Base-by-base conservation (phyloP, 148 eudicot genomes). In the Chenopodium formosanum region DNA sequence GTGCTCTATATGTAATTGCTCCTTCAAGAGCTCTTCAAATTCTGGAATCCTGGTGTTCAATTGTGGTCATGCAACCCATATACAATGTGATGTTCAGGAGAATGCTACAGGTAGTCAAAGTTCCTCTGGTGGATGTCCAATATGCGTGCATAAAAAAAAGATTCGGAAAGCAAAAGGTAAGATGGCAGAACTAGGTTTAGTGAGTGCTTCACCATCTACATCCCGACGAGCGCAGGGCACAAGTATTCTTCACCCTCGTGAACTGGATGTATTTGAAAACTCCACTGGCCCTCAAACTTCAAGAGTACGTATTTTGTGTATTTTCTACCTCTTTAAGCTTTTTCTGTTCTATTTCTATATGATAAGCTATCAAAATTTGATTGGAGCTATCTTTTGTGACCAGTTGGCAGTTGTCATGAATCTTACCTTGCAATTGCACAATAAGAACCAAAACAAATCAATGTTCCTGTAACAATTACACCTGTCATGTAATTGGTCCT, bases 1-100 rank as follows among this genome's bases (percentile, higher is more conserved):
- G 13, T 95, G 99, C 74, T 93, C 95, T 69, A 83, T 95, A 82
- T 95, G 99, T 72, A 95, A 91, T 82, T 89, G 95, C 82, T 85
- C 83, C 48, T 90, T 95, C 81, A 93, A 90, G 90, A 76, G 76
- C 75, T 81, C 92, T 48, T 75, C 91, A 16, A 83, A 84, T 85
- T 88, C 95, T 81, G 86, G 91, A 64, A 90, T 93, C 77, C 93
- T 90, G 81, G 87, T 95, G 77, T 95, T 88, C 85, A 91, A 69
- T 86, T 95, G 97, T 79, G 99, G 99, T 78, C 99, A 95, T 84
- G 91, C 95, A 69, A 86, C 82, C 83, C 99, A 95, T 85, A 79
- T 90, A 78, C 91, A 89, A 32, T 95, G 99, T 80, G 90, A 93
- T 75, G 80, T 84, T 84, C 89, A 83, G 78, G 98, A 90, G 84